phyloP scores from a whole-genome alignment of 495 filamentous ascomycete species.

The Penicillium goetzii region DNA sequence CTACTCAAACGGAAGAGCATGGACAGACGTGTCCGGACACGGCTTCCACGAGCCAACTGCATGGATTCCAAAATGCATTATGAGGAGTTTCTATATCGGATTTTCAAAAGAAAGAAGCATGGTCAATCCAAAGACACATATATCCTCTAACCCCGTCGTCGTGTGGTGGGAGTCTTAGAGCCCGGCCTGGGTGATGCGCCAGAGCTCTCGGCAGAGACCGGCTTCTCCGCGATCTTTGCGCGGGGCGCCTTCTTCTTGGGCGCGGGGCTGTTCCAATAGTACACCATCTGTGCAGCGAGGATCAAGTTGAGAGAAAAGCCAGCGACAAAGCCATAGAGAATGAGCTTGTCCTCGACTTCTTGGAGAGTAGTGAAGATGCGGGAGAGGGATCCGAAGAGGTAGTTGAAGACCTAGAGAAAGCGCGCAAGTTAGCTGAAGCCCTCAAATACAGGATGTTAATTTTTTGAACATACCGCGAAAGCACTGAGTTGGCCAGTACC shows the following conservation, averaged over 20 bases:
- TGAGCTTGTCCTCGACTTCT: slow-evolving; percentile 93
- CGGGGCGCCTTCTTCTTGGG: slow-evolving; percentile 48
- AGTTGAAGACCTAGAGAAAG: slow-evolving; percentile 84
- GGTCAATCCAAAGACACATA: neutral
- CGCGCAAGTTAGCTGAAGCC: slow-evolving; percentile 14
- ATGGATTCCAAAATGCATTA: slow-evolving; percentile 21
- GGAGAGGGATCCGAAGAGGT: slow-evolving; percentile 85
- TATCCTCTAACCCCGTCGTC: slow-evolving; percentile 49
- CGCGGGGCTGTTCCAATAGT: slow-evolving; percentile 85
- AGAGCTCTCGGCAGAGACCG: slow-evolving; percentile 39
- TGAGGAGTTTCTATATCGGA: slow-evolving; percentile 23
- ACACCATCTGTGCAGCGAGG: slow-evolving; percentile 88
- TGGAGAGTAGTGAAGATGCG: slow-evolving; percentile 97
- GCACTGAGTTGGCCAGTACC: slow-evolving; percentile 95
- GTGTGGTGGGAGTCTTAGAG: slow-evolving; percentile 51
- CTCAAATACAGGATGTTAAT: neutral
- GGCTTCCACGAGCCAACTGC: slow-evolving; percentile 8
- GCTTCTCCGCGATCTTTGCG: slow-evolving; percentile 40
- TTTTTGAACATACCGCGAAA: slow-evolving; percentile 67
- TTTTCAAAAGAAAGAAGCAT: slow-evolving; percentile 14
- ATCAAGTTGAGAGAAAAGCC: slow-evolving; percentile 87
- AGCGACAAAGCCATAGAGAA: slow-evolving; percentile 89
- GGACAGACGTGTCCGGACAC: neutral
- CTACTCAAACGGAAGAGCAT: slow-evolving; percentile 2
- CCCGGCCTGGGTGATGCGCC: slow-evolving; percentile 40